These are phyloP conservation scores for Nakaseomyces sp. DNA, from an alignment of 1,139 yeast species.

Conservation along the genomic window DNA sequence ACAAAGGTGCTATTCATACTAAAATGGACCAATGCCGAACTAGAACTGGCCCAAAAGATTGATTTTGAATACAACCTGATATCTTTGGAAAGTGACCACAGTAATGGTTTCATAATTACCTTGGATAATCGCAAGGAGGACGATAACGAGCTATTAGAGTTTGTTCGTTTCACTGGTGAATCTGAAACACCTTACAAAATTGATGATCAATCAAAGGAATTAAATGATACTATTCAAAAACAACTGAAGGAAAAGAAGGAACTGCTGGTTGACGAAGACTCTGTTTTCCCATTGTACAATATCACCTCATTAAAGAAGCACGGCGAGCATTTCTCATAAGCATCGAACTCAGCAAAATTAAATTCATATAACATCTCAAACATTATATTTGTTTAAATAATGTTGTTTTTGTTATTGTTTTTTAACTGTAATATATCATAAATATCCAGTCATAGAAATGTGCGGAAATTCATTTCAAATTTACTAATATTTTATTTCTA, in stretches of 20 bases:
- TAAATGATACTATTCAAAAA: constrained; percentile 17
- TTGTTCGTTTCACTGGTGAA: constrained; percentile 31
- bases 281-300: constrained; percentile 56
- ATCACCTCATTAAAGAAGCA: constrained; percentile 66
- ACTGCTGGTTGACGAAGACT: constrained; percentile 25
- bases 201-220: constrained; percentile 23
- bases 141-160: constrained; percentile 27
- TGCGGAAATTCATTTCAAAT: no score
- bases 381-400: not conserved
- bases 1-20: constrained; percentile 45
- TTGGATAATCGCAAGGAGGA: constrained; percentile 36
- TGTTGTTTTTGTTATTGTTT: not conserved
- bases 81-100: constrained; percentile 30
- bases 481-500: not conserved
- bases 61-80: constrained; percentile 32
- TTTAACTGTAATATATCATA: not conserved
- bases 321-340: constrained; percentile 52
- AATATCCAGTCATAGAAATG: not conserved
- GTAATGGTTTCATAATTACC: constrained; percentile 37
- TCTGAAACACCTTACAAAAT: constrained; percentile 24
- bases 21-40: constrained; percentile 23
- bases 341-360: not conserved
- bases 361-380: no score
- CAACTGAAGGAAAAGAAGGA: constrained; percentile 11
- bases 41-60: constrained; percentile 30